Evolutionary conservation across 2,329 filamentous ascomycete species (phyloP), one percentile per base, ranked within the genome.

Genomic region (Fusarium kyushuense): DNA sequence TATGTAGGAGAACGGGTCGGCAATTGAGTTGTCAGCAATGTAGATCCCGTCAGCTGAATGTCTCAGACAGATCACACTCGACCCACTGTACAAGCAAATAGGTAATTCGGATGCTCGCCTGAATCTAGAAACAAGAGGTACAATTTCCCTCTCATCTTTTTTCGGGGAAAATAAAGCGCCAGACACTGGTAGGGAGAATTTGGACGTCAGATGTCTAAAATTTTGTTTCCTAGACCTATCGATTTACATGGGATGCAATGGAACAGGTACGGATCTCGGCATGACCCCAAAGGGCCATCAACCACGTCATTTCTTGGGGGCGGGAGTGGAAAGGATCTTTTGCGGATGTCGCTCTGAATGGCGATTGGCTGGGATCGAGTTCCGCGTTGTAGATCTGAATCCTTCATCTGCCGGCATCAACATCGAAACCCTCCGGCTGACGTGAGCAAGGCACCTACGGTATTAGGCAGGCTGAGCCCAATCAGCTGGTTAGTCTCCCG

Each of bases 301-400:
- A 21, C 27, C 42, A 30, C 42, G 42, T 45, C 42, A 45, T 45
- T 4, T 45, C 12, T 45, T 30, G 42, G 42, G 17, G 25, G 25
- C 25, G 19, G 42, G 2, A 19, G 13, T 4, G 3, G 3, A 14
- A 45, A 16, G 17, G n/a, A 45, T 30, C n/a, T 5, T 45, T 45
- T 6, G 6, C 42, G 25, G 25, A 45, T 30, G 25, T 45, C 42
- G 25, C 17, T 29, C 8, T 3, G 0, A 21, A 3, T 7, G 25
- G 8, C 5, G 13, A 30, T 45, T 45, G 42, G 42, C 13, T n/a
- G 10, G 19, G n/a, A 16, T 30, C 1, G 0, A 13, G 9, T 45
- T 19, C 42, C 9, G 7, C 5, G 6, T 19, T 19, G 42, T 4
- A 30, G 42, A 45, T 45, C 42, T 30, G 8, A 16, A 16, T 9